Conservation (phyloP, 176 grass and related monocot genomes). For the Juncus inflexus region DNA sequence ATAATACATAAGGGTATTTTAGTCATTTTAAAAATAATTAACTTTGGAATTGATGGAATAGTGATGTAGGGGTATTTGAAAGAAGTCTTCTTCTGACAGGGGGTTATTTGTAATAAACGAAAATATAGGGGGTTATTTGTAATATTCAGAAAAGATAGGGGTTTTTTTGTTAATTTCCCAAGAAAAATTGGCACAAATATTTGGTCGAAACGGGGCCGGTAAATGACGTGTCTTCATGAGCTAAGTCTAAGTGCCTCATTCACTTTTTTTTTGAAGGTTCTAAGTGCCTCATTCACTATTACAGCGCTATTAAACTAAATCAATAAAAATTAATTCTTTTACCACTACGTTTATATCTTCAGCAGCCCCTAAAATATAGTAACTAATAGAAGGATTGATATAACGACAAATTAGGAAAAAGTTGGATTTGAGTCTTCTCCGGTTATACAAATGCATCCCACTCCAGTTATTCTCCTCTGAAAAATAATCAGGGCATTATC, state of each 20-base stretch:
- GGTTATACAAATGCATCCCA: neutral
- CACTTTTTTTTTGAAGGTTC: too few relatives aligned
- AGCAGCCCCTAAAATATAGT: constrained; percentile 13
- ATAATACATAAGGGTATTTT: too few relatives aligned
- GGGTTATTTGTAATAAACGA: too few relatives aligned
- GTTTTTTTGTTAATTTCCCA: too few relatives aligned
- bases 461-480: too few relatives aligned
- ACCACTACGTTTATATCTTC: neutral
- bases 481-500: neutral
- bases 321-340: neutral
- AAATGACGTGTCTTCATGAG: constrained; percentile 10
- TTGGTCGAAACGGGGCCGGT: constrained; percentile 18
- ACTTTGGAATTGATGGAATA: too few relatives aligned
- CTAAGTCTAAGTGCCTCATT: neutral
- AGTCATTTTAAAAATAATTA: too few relatives aligned
- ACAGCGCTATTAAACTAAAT: constrained; percentile 15
- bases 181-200: neutral
- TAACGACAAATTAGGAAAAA: constrained; percentile 9
- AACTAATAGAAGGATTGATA: constrained; percentile 15
- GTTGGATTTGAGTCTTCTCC: neutral
- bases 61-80: too few relatives aligned
- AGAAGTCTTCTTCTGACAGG: too few relatives aligned
- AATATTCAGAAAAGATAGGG: too few relatives aligned
- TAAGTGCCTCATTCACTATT: neutral
- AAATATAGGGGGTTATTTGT: too few relatives aligned